Evolutionary conservation across 805 yeast genomes (phyloP).

Genomic region (Komagataella populi): DNA sequence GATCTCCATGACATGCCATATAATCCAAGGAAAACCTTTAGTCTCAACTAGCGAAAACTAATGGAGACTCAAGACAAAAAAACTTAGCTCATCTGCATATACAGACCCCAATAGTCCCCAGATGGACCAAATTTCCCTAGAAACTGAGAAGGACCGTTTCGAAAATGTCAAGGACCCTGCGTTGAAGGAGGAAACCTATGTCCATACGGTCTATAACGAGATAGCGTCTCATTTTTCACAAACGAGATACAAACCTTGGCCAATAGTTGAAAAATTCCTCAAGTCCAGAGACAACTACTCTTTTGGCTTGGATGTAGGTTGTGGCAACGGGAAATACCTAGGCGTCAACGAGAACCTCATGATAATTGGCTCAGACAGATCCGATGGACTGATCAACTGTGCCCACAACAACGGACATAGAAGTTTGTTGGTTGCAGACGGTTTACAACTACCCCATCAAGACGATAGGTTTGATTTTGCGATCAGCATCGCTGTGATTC

Average conservation of each 20-base stretch:
- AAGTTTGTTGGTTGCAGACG: conserved; percentile 74
- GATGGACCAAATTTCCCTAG: conserved; percentile 3
- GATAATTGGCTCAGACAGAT: conserved; percentile 65
- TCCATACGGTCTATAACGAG: conserved; percentile 86
- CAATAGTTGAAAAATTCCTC: conserved; percentile 71
- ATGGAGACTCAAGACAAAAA: too few relatives aligned
- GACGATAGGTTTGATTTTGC: conserved; percentile 55
- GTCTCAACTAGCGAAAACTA: not conserved
- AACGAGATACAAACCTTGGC: conserved; percentile 97
- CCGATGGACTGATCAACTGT: conserved; percentile 54
- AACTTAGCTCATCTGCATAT: conserved; percentile 12
- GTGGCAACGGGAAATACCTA: conserved; percentile 93
- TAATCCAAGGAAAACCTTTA: not conserved
- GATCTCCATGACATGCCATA: not conserved
- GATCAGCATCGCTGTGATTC: conserved; percentile 89
- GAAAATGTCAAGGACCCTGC: conserved; percentile 26
- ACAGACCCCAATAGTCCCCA: conserved; percentile 7
- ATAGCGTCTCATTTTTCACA: conserved; percentile 90
- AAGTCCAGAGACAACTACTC: conserved; percentile 32
- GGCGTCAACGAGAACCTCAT: conserved; percentile 53
- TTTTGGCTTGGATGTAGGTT: conserved; percentile 87
- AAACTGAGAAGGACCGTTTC: conserved; percentile 14
- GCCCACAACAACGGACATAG: conserved; percentile 32
- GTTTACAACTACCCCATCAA: conserved; percentile 48
- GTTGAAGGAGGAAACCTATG: conserved; percentile 59